Evolutionary conservation across 129 eudicot species (phyloP).

Genomic region (Escallonia herrerae): DNA sequence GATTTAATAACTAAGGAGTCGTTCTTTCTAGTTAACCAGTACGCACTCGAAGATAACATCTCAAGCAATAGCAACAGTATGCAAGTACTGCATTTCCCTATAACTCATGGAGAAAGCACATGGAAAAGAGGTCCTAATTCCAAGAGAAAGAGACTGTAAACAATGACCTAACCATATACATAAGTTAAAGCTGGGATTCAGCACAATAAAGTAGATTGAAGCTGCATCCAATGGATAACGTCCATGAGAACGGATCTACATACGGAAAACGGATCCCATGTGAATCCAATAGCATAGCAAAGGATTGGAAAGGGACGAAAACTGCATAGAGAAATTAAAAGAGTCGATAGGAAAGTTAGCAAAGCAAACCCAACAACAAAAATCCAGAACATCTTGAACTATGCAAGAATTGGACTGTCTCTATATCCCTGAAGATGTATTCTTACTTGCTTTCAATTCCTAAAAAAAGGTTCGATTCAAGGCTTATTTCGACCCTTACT

Average conservation of each 20-base stretch:
- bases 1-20: background rate
- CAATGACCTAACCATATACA: background rate
- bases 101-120: background rate
- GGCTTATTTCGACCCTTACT: too few species aligned
- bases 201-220: background rate
- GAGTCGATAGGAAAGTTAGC: background rate
- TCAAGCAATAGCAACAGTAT: too few species aligned
- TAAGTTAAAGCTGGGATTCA: background rate
- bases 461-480: too few species aligned
- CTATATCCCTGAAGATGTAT: too few species aligned
- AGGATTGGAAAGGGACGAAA: background rate
- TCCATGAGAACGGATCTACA: background rate
- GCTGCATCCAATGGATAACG: background rate
- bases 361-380: background rate
- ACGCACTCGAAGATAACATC: background rate
- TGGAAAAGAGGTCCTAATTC: background rate
- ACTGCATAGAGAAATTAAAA: background rate
- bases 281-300: background rate
- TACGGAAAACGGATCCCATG: background rate
- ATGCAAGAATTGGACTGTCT: too few species aligned
- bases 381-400: background rate
- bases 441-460: too few species aligned
- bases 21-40: background rate
- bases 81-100: background rate
- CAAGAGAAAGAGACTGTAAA: background rate